Base-by-base conservation (phyloP, 805 yeast species). In the Lachancea meyersii region DNA sequence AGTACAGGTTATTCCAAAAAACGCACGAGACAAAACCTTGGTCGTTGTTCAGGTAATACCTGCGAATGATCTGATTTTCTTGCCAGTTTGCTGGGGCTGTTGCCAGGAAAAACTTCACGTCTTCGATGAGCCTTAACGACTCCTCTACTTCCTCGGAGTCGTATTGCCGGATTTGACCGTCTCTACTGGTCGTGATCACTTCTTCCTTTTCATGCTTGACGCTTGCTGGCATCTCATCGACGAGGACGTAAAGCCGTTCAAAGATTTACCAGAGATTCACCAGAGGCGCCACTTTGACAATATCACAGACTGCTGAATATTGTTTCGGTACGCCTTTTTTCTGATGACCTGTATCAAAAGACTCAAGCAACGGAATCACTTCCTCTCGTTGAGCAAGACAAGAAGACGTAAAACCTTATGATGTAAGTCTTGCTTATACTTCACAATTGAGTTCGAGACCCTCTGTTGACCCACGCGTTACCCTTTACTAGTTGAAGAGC, bases 41-140 rank as follows among this genome's bases (percentile, higher is more conserved):
- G 46, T 86, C 94, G 49, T 82, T 84, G 53, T 87, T 88, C 38
- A 91, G 66, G 58, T 81, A 83, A 62, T 86, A 91, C 41, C 96
- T 70, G 57, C 95, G 73, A 38, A 93, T 85, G 35, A 86, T 81
- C 60, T 91, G 96, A 52, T 82, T 80, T 46, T 80, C 84, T 57
- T 80, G 87, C 95, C 97, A 91, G 55, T 82, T 84, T 4, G 93
- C 91, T 0, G 98, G 97, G 0, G 97, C 97, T 0, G 96, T 86
- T 2, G 87, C 86, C 35, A 91, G 67, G 56, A 91, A 91, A 64
- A 82, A 82, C 67, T 87, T 86, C 51, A 89, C 64, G 56, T 85
- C 93, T 49, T 83, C 88, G 19, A 83, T 79, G 36, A 79, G 66
- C 42, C 80, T 67, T 38, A 82, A 61, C 10, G 83, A 72, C 54